Percentiles rank a stretch among this genome's conserved stretches.
Conservation (phyloP, 2,329 filamentous ascomycete species). For the Verticillium nonalfalfae region DNA sequence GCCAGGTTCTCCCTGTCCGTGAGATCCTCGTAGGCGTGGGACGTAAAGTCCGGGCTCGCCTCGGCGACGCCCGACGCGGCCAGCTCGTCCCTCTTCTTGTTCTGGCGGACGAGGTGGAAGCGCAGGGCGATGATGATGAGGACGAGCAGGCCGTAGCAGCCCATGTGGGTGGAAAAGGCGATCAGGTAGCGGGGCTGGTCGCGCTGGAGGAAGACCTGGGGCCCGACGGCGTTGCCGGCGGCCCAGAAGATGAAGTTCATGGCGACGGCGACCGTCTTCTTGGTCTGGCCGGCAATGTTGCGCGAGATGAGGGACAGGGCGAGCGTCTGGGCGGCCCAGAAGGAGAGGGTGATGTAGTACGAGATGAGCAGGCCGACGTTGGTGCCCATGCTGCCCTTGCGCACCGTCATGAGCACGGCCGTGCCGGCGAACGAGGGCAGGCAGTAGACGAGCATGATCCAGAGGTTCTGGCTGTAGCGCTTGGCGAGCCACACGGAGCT, state of each 20-base stretch:
- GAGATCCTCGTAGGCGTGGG: conserved; percentile 8
- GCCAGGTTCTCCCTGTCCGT: conserved; percentile 4
- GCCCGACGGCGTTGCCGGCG: conserved; percentile 60
- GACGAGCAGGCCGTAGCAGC: conserved; percentile 58
- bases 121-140: conserved; percentile 50
- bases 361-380: conserved; percentile 63
- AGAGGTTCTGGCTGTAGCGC: conserved; percentile 61
- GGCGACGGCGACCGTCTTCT: conserved; percentile 62
- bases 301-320: conserved; percentile 61
- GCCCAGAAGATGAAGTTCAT: conserved; percentile 67
- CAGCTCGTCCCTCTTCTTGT: conserved; percentile 48
- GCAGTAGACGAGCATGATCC: conserved; percentile 60
- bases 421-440: conserved; percentile 68
- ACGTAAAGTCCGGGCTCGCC: conserved; percentile 30
- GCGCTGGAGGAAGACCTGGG: conserved; percentile 55
- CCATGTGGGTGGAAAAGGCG: conserved; percentile 63
- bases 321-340: conserved; percentile 69
- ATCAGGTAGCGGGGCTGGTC: conserved; percentile 62
- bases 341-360: conserved; percentile 72
- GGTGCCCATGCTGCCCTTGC: conserved; percentile 48
- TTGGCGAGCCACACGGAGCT: conserved; percentile 61
- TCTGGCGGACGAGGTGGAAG: conserved; percentile 51
- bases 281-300: conserved; percentile 68
- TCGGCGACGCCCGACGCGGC: conserved; percentile 31
- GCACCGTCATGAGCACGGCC: conserved; percentile 63